Percentiles rank a stretch among this genome's conserved stretches.
Evolutionary conservation across 1,284 basidiomycete genomes (phyloP).

Genomic region (Sanghuangporus sanghuang): DNA sequence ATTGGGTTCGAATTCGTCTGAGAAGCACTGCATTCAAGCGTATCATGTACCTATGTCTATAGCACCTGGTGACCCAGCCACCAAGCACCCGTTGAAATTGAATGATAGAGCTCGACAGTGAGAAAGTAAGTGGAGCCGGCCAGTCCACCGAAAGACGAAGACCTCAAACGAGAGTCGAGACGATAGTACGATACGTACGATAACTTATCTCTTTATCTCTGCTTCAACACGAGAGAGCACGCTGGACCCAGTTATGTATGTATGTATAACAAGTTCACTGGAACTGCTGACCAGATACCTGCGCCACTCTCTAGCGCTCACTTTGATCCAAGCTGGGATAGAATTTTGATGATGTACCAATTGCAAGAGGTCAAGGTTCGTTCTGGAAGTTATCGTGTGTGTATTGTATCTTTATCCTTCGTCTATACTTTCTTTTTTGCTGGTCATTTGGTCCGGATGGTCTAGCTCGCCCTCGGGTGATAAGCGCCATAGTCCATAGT

Average conservation of each 20-base stretch:
- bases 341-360: no score
- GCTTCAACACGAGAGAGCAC: background rate
- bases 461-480: no score
- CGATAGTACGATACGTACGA: background rate
- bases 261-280: background rate
- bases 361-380: no score
- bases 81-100: background rate
- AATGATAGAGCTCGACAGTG: background rate
- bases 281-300: background rate
- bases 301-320: background rate
- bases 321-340: background rate
- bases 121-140: background rate
- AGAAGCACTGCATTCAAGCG: no score
- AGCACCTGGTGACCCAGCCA: background rate
- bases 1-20: no score
- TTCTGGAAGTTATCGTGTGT: no score
- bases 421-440: no score
- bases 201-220: background rate
- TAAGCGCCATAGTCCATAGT: no score
- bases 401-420: no score
- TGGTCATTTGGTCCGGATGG: no score
- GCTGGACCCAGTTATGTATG: no score
- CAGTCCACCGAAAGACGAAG: background rate
- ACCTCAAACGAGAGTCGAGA: background rate
- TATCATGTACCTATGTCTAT: background rate